phyloP scores from a whole-genome alignment of 1,284 basidiomycete species.

The Sporisorium reilianum region DNA sequence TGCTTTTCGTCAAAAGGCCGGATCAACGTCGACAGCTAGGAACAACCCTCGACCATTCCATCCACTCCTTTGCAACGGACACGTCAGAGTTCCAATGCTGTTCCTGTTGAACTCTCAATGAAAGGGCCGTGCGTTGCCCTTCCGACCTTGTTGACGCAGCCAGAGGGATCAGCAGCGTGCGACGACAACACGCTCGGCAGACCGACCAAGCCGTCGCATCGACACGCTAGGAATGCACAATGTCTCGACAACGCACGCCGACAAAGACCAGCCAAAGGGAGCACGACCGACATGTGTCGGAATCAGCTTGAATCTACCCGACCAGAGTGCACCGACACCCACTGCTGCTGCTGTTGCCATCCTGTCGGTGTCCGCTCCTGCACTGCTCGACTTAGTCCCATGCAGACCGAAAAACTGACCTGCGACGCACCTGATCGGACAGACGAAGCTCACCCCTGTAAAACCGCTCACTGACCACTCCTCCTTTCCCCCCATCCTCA shows the following conservation, averaged over 20 bases:
- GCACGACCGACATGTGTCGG: not conserved
- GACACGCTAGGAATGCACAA: too few relatives aligned
- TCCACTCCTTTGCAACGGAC: not conserved
- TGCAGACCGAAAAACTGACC: too few relatives aligned
- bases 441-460: not conserved
- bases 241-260: too few relatives aligned
- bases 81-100: not conserved
- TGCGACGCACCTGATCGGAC: slow-evolving; percentile 6
- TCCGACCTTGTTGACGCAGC: not conserved
- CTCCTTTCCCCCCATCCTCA: not conserved
- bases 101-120: not conserved
- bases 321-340: not conserved
- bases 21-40: not conserved
- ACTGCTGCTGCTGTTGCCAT: slow-evolving; percentile 5
- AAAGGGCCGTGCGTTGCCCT: not conserved
- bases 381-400: not conserved
- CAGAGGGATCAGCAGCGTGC: not conserved
- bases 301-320: not conserved
- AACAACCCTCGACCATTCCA: not conserved
- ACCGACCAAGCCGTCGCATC: too few relatives aligned
- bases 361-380: not conserved
- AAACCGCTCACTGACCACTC: slow-evolving; percentile 5
- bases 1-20: not conserved
- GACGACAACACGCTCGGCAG: too few relatives aligned
- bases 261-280: not conserved